Percentiles rank a stretch among this genome's conserved stretches.
Evolutionary conservation across 108 stramenopile genomes (phyloP).

Genomic region (Chaetoceros tenuissimus): DNA sequence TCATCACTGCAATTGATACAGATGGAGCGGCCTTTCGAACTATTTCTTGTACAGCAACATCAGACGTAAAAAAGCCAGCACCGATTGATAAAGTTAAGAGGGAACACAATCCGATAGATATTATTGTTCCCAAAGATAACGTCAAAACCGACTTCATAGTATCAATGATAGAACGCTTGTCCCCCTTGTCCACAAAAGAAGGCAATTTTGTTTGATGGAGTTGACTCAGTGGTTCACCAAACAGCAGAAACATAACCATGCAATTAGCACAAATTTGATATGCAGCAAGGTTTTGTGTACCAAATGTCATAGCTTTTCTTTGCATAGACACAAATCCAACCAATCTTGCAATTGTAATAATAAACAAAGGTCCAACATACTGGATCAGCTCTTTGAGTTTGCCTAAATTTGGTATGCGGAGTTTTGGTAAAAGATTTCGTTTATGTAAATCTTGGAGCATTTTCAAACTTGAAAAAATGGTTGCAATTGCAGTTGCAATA

Average conservation of each 20-base stretch:
- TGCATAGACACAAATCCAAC: conserved; percentile 67
- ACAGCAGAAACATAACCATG: conserved; percentile 65
- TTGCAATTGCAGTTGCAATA: conserved; percentile 65
- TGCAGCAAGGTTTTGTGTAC: conserved; percentile 48
- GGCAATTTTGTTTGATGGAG: conserved; percentile 66
- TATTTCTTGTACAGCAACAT: conserved; percentile 44
- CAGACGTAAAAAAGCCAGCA: conserved; percentile 52
- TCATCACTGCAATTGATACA: conserved; percentile 50
- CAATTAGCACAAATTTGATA: conserved; percentile 65
- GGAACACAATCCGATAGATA: conserved; percentile 46
- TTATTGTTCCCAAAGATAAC: conserved; percentile 33
- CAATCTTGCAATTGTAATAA: conserved; percentile 65
- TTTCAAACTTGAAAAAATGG: conserved; percentile 49
- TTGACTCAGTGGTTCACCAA: conserved; percentile 74
- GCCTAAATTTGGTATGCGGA: conserved; percentile 42
- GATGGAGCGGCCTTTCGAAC: conserved; percentile 50
- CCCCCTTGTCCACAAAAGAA: conserved; percentile 37
- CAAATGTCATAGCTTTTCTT: conserved; percentile 53
- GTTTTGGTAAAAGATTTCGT: conserved; percentile 40
- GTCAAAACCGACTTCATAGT: conserved; percentile 57
- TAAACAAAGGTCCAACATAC: conserved; percentile 64
- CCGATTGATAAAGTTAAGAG: conserved; percentile 31
- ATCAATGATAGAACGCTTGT: conserved; percentile 14
- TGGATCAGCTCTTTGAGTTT: conserved; percentile 42
- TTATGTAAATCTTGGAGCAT: conserved; percentile 47